Conservation (phyloP, 106 monocot species). For the Phalaenopsis aphrodite region DNA sequence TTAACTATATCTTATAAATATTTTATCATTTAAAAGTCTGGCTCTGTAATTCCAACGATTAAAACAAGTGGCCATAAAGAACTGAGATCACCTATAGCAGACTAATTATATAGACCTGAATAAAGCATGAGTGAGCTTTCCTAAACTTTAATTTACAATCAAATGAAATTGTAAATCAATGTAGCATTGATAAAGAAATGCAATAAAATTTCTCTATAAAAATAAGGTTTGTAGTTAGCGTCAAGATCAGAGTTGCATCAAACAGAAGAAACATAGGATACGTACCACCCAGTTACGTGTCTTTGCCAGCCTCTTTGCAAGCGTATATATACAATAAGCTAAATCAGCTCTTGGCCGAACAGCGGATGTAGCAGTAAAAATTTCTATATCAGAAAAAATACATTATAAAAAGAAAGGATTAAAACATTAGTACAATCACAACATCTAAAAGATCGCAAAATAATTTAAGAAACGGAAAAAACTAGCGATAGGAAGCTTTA, state of each 20-base stretch:
- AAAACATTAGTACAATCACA: background rate
- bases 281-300: constrained; percentile 75
- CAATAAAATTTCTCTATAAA: background rate
- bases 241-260: background rate
- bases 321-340: constrained; percentile 70
- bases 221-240: background rate
- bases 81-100: background rate
- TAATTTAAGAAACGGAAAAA: no score
- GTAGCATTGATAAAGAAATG: background rate
- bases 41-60: no score
- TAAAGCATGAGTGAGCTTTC: background rate
- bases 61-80: no score
- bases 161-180: background rate
- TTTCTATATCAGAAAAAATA: constrained; percentile 21
- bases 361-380: constrained; percentile 58
- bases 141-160: background rate
- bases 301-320: constrained; percentile 66
- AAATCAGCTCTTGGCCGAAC: constrained; percentile 59
- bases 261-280: background rate
- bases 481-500: no score
- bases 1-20: no score
- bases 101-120: background rate
- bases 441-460: no score
- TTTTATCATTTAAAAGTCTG: no score
- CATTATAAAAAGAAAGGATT: background rate